A percentile compares a stretch with the other conserved stretches of the same genome.
These are phyloP conservation scores for Mycosphaerella sp. DNA, from an alignment of 2,329 filamentous ascomycete species.

Conservation along the genomic window DNA sequence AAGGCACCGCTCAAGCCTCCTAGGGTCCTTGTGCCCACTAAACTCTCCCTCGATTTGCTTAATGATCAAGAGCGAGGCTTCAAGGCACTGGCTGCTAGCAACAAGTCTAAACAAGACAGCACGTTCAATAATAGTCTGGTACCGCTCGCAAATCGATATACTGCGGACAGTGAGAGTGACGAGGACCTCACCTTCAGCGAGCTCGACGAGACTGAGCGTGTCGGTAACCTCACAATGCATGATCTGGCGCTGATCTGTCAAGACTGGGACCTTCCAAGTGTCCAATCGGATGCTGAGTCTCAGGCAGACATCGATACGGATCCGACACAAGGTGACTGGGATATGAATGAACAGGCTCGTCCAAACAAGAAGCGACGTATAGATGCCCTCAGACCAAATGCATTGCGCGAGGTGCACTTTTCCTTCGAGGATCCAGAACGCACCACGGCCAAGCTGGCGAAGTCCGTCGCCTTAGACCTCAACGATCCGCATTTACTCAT, in stretches of 20 bases:
- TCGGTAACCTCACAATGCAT: conserved; percentile 69
- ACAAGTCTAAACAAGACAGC: conserved; percentile 40
- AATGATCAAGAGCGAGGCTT: conserved; percentile 83
- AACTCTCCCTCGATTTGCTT: conserved; percentile 79
- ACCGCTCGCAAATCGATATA: conserved; percentile 50
- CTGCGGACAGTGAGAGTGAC: conserved; percentile 46
- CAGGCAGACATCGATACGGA: conserved; percentile 21
- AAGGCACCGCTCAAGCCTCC: conserved; percentile 74
- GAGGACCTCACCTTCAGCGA: conserved; percentile 47
- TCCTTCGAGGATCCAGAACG: conserved; percentile 76
- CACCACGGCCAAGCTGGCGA: conserved; percentile 65
- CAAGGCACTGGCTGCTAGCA: conserved; percentile 55
- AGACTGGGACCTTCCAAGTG: conserved; percentile 69
- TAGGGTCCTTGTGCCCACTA: conserved; percentile 76
- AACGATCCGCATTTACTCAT: conserved; percentile 83
- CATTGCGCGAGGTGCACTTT: conserved; percentile 20
- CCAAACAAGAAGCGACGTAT: conserved; percentile 63
- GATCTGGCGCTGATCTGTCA: conserved; percentile 82
- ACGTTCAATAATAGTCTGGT: conserved; percentile 38
- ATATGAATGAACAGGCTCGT: conserved; percentile 31
- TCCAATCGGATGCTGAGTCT: conserved; percentile 36
- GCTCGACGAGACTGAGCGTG: conserved; percentile 55
- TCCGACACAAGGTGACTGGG: conserved; percentile 28
- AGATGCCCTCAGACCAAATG: conserved; percentile 23
- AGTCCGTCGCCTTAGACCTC: conserved; percentile 75